Base-by-base conservation (phyloP, 108 stramenopile genomes). In the Cyclostephanos tholiformis region DNA sequence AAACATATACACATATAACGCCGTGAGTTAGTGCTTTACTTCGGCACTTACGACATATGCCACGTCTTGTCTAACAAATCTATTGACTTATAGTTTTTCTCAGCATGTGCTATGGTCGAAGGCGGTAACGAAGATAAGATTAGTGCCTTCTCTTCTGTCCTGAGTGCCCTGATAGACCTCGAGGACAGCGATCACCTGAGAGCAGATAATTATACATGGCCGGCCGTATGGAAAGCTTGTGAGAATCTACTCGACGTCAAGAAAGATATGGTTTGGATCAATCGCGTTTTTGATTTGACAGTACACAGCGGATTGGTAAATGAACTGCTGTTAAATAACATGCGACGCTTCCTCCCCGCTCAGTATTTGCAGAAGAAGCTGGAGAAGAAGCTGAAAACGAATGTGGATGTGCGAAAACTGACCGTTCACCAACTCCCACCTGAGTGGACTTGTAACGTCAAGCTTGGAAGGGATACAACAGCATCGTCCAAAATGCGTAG, bases 391-490 rank as follows among this genome's bases (percentile, higher is more conserved):
- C 52, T 80, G 39, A 71, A 71, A 12, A 66, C 63, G 17, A 69
- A 23, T 6, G 23, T 59, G 26, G 57, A 70, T 65, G 57, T 70
- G 25, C 23, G 19, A 1, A 14, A 55, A 16, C 16, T 80, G 19
- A 70, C 73, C 49, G 79, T 74, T 16, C 68, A 73, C 48, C 72
- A 80, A 23, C 72, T 80, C 13, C 79, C 79, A 32, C 41, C 67
- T n/a, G 32, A 65, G n/a, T 80, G 79, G 79, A 80, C 72, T 56
- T 38, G 68, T 41, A 80, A 80, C 65, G 79, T 69, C 13, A 74
- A 69, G 63, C 44, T 69, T 13, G 59, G 68, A 48, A 74, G 59
- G 29, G 27, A 56, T 60, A 35, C 16, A 35, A 60, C 19, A 25
- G 6, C 19, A 57, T 57, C 52, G 19, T 20, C 19, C 9, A 10